Evolutionary conservation across 805 yeast species (phyloP).

Genomic region (Dipodascus geniculatus): DNA sequence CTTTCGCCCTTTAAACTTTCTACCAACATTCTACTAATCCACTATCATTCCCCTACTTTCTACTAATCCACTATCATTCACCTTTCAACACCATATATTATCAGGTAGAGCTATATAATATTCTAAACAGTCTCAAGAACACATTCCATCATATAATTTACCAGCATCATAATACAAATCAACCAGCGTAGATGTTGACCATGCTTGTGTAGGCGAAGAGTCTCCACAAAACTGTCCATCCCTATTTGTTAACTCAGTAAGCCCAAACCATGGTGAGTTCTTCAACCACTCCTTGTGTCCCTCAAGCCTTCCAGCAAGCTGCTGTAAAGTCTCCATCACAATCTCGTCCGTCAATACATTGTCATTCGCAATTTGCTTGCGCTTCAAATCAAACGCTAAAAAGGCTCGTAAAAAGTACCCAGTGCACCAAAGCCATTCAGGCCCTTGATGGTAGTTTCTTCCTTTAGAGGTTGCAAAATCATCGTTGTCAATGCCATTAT

Average conservation of each 20-base stretch:
- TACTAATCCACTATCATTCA: background rate
- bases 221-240: conserved; percentile 73
- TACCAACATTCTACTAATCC: too few species aligned
- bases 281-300: conserved; percentile 60
- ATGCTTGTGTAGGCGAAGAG: conserved; percentile 93
- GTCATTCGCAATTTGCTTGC: conserved; percentile 17
- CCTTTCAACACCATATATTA: background rate
- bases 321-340: conserved; percentile 42
- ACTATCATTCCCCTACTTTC: background rate
- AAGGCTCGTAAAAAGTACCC: conserved; percentile 84
- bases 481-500: conserved; percentile 63
- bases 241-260: conserved; percentile 84
- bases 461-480: conserved; percentile 94
- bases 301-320: conserved; percentile 46
- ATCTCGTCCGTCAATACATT: background rate
- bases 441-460: conserved; percentile 96
- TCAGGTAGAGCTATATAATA: background rate
- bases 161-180: conserved; percentile 58
- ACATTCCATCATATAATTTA: background rate
- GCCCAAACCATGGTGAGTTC: conserved; percentile 84
- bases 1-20: too few species aligned
- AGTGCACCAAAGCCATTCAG: conserved; percentile 93
- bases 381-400: conserved; percentile 39
- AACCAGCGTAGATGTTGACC: conserved; percentile 82
- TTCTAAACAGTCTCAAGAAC: too few species aligned